Base-by-base conservation (phyloP, 495 filamentous ascomycete species). In the Corynascus novoguineensis region DNA sequence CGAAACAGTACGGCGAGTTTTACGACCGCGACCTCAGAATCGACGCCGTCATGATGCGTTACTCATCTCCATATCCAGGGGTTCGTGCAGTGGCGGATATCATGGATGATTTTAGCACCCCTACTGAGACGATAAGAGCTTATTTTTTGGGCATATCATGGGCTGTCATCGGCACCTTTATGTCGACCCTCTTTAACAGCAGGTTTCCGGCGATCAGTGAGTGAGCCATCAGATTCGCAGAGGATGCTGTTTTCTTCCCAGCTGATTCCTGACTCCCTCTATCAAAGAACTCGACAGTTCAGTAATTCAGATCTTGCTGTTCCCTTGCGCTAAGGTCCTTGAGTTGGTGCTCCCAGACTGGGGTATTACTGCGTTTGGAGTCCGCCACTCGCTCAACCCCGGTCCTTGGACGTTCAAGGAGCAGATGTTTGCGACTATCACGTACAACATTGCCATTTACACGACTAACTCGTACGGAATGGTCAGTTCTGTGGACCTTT, bases 381-480 rank as follows among this genome's bases (percentile, higher is more conserved):
- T 62, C 4, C 53, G 68, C 8, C 63, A 66, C 56, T 67, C 67
- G 9, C 66, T 71, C 25, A 77, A 77, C 37, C 73, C 75, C 0
- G 73, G 71, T 2, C 73, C 67, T 6, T 77, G 72, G 67, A 73
- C 69, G 19, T 68, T 71, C 40, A 77, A 77, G 50, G 75, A 77
- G 58, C 75, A 77, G 53, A 71, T 71, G 59, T 67, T 77, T 56
- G 68, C 71, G 0, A 68, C 66, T 6, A 68, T 71, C 22, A 67
- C 60, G 4, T 68, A 62, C 53, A 71, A 71, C 29, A 67, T 71
- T n/a, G 58, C 66, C 27, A 67, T 68, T 11, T 66, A 67, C 31
- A 70, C 65, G 24, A 68, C 65, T 5, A 70, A 68, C 53, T 63
- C 60, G 0, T 68, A 71, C 31, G 68, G 65, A 2, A 71, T 68